Percentiles rank a stretch among this genome's conserved stretches.
These are phyloP conservation scores for Purshia tridentata DNA, from an alignment of 306 rosid genomes.

Conservation along the genomic window DNA sequence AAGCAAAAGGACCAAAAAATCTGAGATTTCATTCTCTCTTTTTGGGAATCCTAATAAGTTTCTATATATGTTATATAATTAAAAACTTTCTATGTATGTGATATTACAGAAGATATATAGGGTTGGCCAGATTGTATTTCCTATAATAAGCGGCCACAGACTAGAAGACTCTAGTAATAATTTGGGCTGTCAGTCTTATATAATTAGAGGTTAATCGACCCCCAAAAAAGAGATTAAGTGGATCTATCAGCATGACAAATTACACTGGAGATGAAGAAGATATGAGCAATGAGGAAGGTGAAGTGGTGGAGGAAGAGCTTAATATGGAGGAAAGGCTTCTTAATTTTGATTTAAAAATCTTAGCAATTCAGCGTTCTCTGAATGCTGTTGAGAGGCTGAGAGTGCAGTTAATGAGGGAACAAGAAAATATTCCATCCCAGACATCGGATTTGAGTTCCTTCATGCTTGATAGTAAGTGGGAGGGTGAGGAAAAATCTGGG, in stretches of 20 bases:
- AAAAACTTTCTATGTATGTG: not conserved
- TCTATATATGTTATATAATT: not conserved
- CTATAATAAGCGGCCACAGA: not conserved
- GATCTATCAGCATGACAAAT: conserved; percentile 10
- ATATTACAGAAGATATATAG: conserved; percentile 3
- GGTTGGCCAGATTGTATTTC: not conserved
- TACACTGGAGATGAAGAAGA: conserved; percentile 1
- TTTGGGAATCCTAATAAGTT: conserved; percentile 4
- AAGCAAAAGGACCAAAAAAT: not conserved
- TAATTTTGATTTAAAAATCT: not conserved
- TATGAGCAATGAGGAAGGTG: not conserved
- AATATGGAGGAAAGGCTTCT: not conserved
- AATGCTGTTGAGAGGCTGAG: not conserved
- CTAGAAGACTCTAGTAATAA: not conserved
- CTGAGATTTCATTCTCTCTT: not conserved
- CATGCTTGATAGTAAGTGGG: not conserved
- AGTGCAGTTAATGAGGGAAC: not conserved
- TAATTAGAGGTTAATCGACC: not conserved
- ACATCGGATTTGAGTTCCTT: not conserved
- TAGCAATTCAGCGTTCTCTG: not conserved
- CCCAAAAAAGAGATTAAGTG: not conserved
- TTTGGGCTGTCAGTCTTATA: not conserved
- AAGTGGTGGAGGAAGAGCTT: not conserved
- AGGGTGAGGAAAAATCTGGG: not conserved
- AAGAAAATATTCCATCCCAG: not conserved